Percentiles rank a stretch among this genome's conserved stretches.
Conservation (phyloP, 371 early-diverging fungal species). For the Mucor velutinosus region DNA sequence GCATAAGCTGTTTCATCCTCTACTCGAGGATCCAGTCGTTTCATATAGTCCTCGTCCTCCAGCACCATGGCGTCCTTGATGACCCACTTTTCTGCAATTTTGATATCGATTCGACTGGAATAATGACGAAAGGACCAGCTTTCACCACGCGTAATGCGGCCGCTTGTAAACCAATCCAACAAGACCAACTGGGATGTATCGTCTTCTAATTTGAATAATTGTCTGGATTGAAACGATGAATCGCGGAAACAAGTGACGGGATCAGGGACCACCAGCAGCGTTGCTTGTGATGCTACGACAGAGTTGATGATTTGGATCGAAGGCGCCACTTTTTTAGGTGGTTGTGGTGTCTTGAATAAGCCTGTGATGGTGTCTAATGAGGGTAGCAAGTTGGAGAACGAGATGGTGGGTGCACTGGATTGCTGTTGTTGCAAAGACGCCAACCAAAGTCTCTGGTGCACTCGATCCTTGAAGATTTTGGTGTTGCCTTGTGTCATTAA, state of each 20-base stretch:
- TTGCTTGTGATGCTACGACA: slow-evolving; percentile 36
- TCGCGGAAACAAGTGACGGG: slow-evolving; percentile 75
- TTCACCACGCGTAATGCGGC: slow-evolving; percentile 73
- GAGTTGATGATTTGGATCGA: slow-evolving; percentile 53
- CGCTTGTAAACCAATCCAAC: slow-evolving; percentile 85
- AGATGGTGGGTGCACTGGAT: slow-evolving; percentile 12
- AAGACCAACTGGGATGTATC: slow-evolving; percentile 58
- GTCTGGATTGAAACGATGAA: slow-evolving; percentile 66
- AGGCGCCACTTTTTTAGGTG: slow-evolving; percentile 4
- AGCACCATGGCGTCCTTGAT: slow-evolving; percentile 68
- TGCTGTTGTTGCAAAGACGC: slow-evolving; percentile 16
- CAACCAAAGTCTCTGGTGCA: slow-evolving; percentile 28
- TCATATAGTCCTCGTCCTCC: slow-evolving; percentile 43
- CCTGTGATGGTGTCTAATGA: not conserved
- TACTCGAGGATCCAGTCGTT: slow-evolving; percentile 2
- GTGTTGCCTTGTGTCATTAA: slow-evolving; percentile 81
- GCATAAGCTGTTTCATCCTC: slow-evolving; percentile 40
- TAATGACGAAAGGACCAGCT: slow-evolving; percentile 72
- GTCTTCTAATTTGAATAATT: slow-evolving; percentile 51
- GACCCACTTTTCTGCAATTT: slow-evolving; percentile 40
- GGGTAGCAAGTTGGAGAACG: slow-evolving; percentile 12
- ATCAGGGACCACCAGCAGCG: slow-evolving; percentile 69
- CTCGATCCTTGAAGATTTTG: slow-evolving; percentile 66
- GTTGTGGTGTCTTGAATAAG: not conserved
- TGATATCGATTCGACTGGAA: slow-evolving; percentile 62